A percentile compares a stretch with the other conserved stretches of the same genome.
phyloP scores from a whole-genome alignment of 306 rosid genomes.

The Vachellia collinsii region DNA sequence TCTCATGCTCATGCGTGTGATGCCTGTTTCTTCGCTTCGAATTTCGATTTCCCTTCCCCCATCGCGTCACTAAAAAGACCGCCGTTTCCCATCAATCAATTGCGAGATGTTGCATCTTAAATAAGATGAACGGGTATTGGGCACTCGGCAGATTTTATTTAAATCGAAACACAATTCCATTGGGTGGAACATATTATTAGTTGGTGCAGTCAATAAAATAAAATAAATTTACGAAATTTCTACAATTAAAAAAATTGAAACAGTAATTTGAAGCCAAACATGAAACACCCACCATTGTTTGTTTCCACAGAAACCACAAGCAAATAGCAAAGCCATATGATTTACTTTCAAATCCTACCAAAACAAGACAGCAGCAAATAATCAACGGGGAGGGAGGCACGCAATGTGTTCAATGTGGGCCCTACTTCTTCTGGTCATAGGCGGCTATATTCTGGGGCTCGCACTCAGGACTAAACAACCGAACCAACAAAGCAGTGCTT shows the following conservation, averaged over 20 bases:
- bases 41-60: too few relatives aligned
- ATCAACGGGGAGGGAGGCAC: not conserved
- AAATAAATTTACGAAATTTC: too few relatives aligned
- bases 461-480: conserved; percentile 88
- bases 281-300: not conserved
- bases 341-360: not conserved
- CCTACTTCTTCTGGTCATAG: conserved; percentile 70
- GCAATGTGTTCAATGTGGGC: not conserved
- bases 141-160: too few relatives aligned
- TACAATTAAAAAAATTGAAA: too few relatives aligned
- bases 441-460: conserved; percentile 97
- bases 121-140: too few relatives aligned
- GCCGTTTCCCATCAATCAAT: not conserved
- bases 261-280: too few relatives aligned
- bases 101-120: too few relatives aligned
- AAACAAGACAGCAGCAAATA: not conserved
- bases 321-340: not conserved
- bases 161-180: too few relatives aligned
- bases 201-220: too few relatives aligned
- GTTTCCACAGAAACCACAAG: not conserved
- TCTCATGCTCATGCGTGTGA: not conserved
- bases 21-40: too few relatives aligned
- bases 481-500: conserved; percentile 82
- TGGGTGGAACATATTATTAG: too few relatives aligned
- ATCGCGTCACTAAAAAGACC: too few relatives aligned